phyloP scores from a whole-genome alignment of 2,329 filamentous ascomycete genomes.

The Madurella mycetomatis region DNA sequence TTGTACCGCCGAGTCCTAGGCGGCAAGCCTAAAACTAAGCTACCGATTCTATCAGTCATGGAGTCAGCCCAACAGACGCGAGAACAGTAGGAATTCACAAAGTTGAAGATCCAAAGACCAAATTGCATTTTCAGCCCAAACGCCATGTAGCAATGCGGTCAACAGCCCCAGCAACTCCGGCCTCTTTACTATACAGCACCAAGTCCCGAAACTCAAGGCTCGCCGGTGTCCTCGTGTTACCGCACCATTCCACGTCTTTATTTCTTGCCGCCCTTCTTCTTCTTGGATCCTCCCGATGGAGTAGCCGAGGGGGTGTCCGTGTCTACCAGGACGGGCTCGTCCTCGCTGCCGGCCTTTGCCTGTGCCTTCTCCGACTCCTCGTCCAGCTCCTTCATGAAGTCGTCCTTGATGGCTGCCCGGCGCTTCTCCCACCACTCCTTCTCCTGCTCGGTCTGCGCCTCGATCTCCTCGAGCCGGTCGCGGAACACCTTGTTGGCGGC shows the following conservation, averaged over 20 bases:
- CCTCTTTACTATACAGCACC: constrained; percentile 12
- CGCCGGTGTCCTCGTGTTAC: background rate
- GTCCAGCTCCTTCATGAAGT: constrained; percentile 82
- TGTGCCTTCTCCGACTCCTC: constrained; percentile 50
- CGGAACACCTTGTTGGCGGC: constrained; percentile 76
- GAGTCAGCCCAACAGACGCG: no score
- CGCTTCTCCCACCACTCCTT: constrained; percentile 92
- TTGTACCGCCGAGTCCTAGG: no score
- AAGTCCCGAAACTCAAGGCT: background rate
- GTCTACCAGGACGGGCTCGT: constrained; percentile 77
- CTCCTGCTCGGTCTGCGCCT: constrained; percentile 66
- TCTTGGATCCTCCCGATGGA: constrained; percentile 44
- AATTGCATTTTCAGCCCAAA: constrained; percentile 16
- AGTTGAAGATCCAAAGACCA: background rate
- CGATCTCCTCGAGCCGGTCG: constrained; percentile 68
- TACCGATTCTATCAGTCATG: no score
- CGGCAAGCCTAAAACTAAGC: no score
- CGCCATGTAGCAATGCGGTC: constrained; percentile 25
- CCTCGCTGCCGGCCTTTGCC: constrained; percentile 51
- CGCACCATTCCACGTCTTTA: constrained; percentile 26
- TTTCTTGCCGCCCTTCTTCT: constrained; percentile 63
- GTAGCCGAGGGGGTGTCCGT: constrained; percentile 36
- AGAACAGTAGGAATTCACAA: no score
- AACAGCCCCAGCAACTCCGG: background rate
- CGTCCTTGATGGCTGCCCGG: constrained; percentile 64